phyloP scores from a whole-genome alignment of 352 stramenopile genomes.

The Thalassiosira hispida region DNA sequence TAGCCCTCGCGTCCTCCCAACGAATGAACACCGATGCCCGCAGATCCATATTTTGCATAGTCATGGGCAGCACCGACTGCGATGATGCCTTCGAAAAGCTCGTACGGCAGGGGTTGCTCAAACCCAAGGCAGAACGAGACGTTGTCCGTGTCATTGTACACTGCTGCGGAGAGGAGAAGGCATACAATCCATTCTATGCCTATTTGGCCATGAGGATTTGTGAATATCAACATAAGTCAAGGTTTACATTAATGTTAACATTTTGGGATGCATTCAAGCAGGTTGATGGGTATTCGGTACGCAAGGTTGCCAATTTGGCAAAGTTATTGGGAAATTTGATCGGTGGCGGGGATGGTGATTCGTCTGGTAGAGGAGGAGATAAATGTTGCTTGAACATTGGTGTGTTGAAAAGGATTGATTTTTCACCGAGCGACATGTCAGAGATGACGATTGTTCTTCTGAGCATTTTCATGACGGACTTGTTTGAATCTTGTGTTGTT shows the following conservation, averaged over 20 bases:
- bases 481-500: conserved; percentile 72
- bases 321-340: conserved; percentile 88
- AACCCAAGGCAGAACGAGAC: conserved; percentile 91
- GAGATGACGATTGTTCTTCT: conserved; percentile 90
- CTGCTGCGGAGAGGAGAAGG: conserved; percentile 87
- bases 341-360: conserved; percentile 49
- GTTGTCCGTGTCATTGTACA: conserved; percentile 94
- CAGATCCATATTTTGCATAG: conserved; percentile 95
- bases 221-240: conserved; percentile 93
- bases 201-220: conserved; percentile 92
- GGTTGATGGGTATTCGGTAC: conserved; percentile 84
- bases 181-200: conserved; percentile 96
- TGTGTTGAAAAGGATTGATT: conserved; percentile 92
- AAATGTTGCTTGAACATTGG: conserved; percentile 85
- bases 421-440: conserved; percentile 87
- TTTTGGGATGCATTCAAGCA: conserved; percentile 98
- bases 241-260: conserved; percentile 95
- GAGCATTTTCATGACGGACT: conserved; percentile 81
- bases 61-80: conserved; percentile 95
- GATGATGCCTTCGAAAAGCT: conserved; percentile 96
- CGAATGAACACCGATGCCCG: conserved; percentile 97
- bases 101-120: conserved; percentile 89
- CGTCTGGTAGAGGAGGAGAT: conserved; percentile 1
- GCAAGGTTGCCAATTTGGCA: conserved; percentile 91
- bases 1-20: conserved; percentile 93